A percentile compares a stretch with the other conserved stretches of the same genome.
Evolutionary conservation across 805 yeast species (phyloP).

Genomic region (Kluyveromyces lactis): DNA sequence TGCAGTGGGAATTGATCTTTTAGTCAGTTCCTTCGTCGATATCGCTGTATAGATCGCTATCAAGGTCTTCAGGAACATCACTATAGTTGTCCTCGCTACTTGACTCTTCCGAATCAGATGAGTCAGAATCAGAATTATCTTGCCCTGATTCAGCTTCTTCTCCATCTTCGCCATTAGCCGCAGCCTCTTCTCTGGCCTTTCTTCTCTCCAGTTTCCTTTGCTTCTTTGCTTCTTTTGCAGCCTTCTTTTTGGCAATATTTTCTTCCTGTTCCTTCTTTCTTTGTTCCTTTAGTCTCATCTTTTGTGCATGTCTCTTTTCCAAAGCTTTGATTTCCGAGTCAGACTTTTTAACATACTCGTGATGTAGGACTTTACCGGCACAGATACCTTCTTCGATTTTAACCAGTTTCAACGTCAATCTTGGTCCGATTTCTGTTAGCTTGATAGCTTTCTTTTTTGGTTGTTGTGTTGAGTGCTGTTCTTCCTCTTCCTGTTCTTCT

Average conservation of each 20-base stretch:
- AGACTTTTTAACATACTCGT: constrained; percentile 58
- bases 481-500: constrained; percentile 14
- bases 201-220: constrained; percentile 55
- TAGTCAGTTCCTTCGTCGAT: constrained; percentile 22
- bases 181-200: constrained; percentile 27
- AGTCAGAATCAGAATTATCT: constrained; percentile 14
- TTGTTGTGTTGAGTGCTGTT: constrained; percentile 18
- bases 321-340: constrained; percentile 49
- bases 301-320: constrained; percentile 59
- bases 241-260: constrained; percentile 68
- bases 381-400: constrained; percentile 93
- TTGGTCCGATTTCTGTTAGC: constrained; percentile 87
- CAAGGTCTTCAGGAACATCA: constrained; percentile 38
- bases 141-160: constrained; percentile 23
- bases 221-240: constrained; percentile 63
- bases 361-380: constrained; percentile 81
- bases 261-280: constrained; percentile 74
- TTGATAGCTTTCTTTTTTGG: constrained; percentile 75
- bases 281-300: constrained; percentile 53
- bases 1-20: no score
- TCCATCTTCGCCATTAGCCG: constrained; percentile 11
- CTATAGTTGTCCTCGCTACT: constrained; percentile 32
- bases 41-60: constrained; percentile 40
- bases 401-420: constrained; percentile 63
- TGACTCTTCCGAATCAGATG: constrained; percentile 3